Conservation (phyloP, 129 eudicot species). For the Calendula officinalis region DNA sequence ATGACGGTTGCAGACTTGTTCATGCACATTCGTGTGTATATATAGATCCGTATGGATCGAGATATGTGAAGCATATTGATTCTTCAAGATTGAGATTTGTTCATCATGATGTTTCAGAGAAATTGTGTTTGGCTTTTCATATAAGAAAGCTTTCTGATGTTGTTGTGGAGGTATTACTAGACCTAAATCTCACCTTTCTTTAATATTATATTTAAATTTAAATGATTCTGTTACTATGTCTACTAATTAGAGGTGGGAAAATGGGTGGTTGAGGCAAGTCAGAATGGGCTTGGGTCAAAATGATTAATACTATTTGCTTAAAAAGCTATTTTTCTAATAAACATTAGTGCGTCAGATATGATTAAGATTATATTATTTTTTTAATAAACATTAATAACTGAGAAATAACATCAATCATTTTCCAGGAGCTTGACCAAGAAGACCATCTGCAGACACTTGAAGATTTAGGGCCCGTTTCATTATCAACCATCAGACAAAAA, state of each 20-base stretch:
- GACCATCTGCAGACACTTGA: slow-evolving; percentile 54
- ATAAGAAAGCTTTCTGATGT: slow-evolving; percentile 86
- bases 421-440: slow-evolving; percentile 60
- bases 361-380: no score
- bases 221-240: background rate
- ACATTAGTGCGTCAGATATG: no score
- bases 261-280: no score
- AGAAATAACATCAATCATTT: slow-evolving; percentile 14
- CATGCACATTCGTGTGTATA: slow-evolving; percentile 85
- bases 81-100: slow-evolving; percentile 77
- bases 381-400: background rate
- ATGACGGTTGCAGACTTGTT: slow-evolving; percentile 95
- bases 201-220: background rate
- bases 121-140: slow-evolving; percentile 51
- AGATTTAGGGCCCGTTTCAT: slow-evolving; percentile 55
- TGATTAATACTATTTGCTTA: no score
- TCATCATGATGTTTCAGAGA: slow-evolving; percentile 75
- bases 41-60: slow-evolving; percentile 81
- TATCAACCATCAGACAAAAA: slow-evolving; percentile 49
- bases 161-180: slow-evolving; percentile 74
- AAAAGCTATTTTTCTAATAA: no score
- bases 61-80: slow-evolving; percentile 75
- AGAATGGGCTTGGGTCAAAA: no score
- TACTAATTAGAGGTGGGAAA: background rate
- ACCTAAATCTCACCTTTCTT: slow-evolving; percentile 14